Evolutionary conservation across 2,329 filamentous ascomycete species (phyloP), one percentile per base, ranked within the genome.

Genomic region (Colletotrichum viniferum): DNA sequence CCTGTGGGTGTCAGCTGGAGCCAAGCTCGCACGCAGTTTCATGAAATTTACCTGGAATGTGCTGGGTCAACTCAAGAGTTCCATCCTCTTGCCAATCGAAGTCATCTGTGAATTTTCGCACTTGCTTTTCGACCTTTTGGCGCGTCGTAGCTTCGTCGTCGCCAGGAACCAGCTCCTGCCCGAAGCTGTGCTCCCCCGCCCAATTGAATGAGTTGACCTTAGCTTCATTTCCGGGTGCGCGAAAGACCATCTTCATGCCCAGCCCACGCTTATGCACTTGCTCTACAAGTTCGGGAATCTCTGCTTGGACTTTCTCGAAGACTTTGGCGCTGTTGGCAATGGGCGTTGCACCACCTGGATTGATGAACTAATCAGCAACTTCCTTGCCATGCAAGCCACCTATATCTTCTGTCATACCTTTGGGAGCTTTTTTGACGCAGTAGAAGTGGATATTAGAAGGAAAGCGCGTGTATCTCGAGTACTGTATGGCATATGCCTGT

Each of bases 81-180:
- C 68, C 56, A 30, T 78, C 76, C 4, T 76, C 65, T 7, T 48
- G 32, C 77, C 77, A 78, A 14, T 56, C 60, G 38, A 74, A 78
- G 13, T 77, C 76, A 18, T 68, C 21, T 24, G 77, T 78, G 32
- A 78, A 26, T 43, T 72, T 64, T 1, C 67, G 69, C 21, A 78
- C 76, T 60, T 78, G 77, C 64, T 69, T 74, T 64, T 78, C 77
- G 2, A 73, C 73, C 55, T 78, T 77, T 5, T 63, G 24, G 24
- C 55, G 64, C 12, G 9, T 72, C 3, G 72, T 76, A 30, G 24
- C 61, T 6, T 74, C 72, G 30, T 77, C 70, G 12, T 78, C 76
- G 4, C 28, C 13, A 71, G 81, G 18, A 76, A 82, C 64, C 76
- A 84, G 55, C 74, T 83, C 4, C 73, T 83, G 7, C 75, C 81